Base-by-base conservation (phyloP, 2,329 filamentous ascomycete genomes). In the Alternaria dauci region DNA sequence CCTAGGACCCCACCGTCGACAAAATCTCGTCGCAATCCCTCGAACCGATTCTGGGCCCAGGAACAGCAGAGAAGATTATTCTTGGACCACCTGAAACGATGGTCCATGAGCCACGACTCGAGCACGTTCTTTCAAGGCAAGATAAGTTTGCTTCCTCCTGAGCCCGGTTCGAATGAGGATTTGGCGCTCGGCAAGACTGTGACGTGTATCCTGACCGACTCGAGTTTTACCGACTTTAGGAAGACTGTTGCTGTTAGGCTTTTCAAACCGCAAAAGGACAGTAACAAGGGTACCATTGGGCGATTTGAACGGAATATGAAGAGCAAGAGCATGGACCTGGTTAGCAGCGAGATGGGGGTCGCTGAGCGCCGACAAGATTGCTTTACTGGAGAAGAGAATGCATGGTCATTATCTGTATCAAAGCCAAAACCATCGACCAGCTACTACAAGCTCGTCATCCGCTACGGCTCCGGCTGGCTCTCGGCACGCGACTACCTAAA, bases 391-490 rank as follows among this genome's bases (percentile, higher is more conserved):
- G 55, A 52, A 30, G 25, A 41, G 16, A 38, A 48, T 28, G 11
- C 14, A 6, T 55, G 38, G 48, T 48, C 58, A 20, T 23, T 36
- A 36, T 26, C 53, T 9, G 34, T 52, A 30, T n/a, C 25, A 26
- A 38, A n/a, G 41, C 42, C 23, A 23, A 30, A 8, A 8, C 38
- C 25, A 25, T 25, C 54, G 36, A 62, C 47, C 52, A 41, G 56
- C 36, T 63, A 53, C 48, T 76, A 76, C 51, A 65, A 62, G 25
- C 55, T 76, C 18, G 68, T 74, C 8, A 46, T 76, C 4, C 69
- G 74, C 16, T 71, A 61, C 36, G 74, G 73, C 5, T 67, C 74
- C 3, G 70, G 74, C 6, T 77, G 72, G 72, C 61, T 76, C 28
- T 61, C 67, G 8, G 72, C 73, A 6, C 66, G 73, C 16, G 70